phyloP scores from a whole-genome alignment of 2,329 filamentous ascomycete genomes.

The Aplosporella prunicola region DNA sequence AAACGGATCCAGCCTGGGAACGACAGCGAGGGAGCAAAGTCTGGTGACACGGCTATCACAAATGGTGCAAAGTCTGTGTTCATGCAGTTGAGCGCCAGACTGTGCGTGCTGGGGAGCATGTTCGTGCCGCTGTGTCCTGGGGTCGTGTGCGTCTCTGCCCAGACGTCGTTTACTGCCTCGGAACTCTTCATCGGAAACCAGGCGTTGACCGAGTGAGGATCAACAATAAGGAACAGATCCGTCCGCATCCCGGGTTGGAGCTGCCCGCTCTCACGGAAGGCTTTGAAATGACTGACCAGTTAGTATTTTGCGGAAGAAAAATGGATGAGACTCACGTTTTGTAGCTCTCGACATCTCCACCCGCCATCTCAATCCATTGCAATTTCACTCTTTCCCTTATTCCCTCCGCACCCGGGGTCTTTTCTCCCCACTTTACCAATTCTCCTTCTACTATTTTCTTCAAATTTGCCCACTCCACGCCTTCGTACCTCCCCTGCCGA shows the following conservation, averaged over 20 bases:
- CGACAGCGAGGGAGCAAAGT: neutral
- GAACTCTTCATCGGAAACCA: conserved; percentile 1
- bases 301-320: no score
- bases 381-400: conserved; percentile 2
- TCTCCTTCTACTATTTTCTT: neutral
- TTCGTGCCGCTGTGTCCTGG: neutral
- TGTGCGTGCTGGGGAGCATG: conserved; percentile 4
- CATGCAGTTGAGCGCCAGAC: neutral
- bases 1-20: neutral
- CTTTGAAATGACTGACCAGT: conserved; percentile 2
- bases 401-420: neutral
- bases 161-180: neutral
- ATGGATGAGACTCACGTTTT: neutral
- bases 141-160: neutral
- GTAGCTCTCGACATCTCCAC: neutral
- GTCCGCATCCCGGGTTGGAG: neutral
- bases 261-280: conserved; percentile 1
- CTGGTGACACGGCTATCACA: neutral
- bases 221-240: conserved; percentile 1
- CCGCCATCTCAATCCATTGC: conserved; percentile 2
- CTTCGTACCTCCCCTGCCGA: conserved; percentile 1
- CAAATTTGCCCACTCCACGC: neutral
- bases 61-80: conserved; percentile 4
- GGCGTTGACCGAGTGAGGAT: conserved; percentile 3
- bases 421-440: conserved; percentile 3